Conservation (phyloP, 352 stramenopile species). For the Aphanomyces astaci region DNA sequence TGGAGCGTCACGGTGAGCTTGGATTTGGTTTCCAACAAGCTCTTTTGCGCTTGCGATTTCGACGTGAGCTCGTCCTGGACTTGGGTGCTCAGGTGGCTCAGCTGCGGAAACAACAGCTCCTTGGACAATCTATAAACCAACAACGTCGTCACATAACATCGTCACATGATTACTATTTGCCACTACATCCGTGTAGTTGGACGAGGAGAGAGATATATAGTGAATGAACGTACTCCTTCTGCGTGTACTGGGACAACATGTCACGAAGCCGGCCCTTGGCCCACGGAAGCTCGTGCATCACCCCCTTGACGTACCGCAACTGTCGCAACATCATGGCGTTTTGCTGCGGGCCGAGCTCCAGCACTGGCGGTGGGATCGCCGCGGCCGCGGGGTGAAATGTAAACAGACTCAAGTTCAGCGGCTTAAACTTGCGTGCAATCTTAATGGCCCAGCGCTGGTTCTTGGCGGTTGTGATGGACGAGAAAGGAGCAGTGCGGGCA, state of each 20-base stretch:
- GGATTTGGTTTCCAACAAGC: slow-evolving; percentile 30
- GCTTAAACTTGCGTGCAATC: slow-evolving; percentile 21
- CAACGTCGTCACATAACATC: too few relatives aligned
- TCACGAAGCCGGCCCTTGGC: slow-evolving; percentile 60
- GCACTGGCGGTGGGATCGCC: slow-evolving; percentile 23
- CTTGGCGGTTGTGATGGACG: not conserved
- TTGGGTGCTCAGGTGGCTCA: slow-evolving; percentile 57
- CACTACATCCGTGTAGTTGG: too few relatives aligned
- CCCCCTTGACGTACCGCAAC: slow-evolving; percentile 70
- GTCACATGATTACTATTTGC: too few relatives aligned
- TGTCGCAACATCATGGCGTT: slow-evolving; percentile 75
- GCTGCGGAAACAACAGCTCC: slow-evolving; percentile 66
- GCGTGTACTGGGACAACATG: slow-evolving; percentile 57
- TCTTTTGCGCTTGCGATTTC: slow-evolving; percentile 38
- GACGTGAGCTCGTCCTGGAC: slow-evolving; percentile 49
- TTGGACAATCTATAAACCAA: slow-evolving; percentile 37
- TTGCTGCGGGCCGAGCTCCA: slow-evolving; percentile 59
- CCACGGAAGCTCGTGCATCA: slow-evolving; percentile 80
- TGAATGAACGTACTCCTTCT: slow-evolving; percentile 33
- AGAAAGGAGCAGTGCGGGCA: not conserved
- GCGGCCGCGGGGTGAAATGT: slow-evolving; percentile 12
- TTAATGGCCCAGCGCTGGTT: slow-evolving; percentile 8
- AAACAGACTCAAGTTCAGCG: slow-evolving; percentile 18
- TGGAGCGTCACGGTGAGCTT: slow-evolving; percentile 62
- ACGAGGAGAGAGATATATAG: not conserved